phyloP scores from a whole-genome alignment of 2,329 filamentous ascomycete genomes.

The Endoconidiophora polonica region DNA sequence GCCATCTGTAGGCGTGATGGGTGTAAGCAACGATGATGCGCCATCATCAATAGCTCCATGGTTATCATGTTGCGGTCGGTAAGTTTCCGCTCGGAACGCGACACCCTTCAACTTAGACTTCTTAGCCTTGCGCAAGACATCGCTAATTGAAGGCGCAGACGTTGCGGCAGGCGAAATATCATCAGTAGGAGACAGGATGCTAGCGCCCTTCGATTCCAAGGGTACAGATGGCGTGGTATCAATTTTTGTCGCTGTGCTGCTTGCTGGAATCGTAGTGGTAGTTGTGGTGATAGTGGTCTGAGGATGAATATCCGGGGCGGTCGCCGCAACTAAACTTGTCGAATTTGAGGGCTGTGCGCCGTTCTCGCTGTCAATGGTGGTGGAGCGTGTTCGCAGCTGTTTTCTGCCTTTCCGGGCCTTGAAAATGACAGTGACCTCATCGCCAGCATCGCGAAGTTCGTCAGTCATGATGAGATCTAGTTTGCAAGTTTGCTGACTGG shows the following conservation, averaged over 20 bases:
- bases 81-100: conserved; percentile 29
- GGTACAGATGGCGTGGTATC: too few species aligned
- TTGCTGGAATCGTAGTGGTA: conserved; percentile 18
- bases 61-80: conserved; percentile 16
- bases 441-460: background rate
- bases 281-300: background rate
- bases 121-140: conserved; percentile 34
- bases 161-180: too few species aligned
- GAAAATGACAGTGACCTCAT: conserved; percentile 29
- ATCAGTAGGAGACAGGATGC: too few species aligned
- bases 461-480: too few species aligned
- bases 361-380: conserved; percentile 27
- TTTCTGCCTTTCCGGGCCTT: conserved; percentile 35
- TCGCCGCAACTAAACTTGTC: background rate
- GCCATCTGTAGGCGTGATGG: background rate
- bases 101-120: conserved; percentile 36
- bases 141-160: conserved; percentile 20
- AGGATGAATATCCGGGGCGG: background rate
- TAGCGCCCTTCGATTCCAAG: too few species aligned
- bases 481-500: too few species aligned
- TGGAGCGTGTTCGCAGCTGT: conserved; percentile 23
- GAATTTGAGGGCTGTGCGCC: conserved; percentile 19
- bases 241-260: background rate
- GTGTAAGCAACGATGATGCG: background rate
- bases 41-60: background rate